A percentile compares a stretch with the other conserved stretches of the same genome.
Evolutionary conservation across 2,329 filamentous ascomycete species (phyloP).

Genomic region (Colletotrichum euphorbiae): DNA sequence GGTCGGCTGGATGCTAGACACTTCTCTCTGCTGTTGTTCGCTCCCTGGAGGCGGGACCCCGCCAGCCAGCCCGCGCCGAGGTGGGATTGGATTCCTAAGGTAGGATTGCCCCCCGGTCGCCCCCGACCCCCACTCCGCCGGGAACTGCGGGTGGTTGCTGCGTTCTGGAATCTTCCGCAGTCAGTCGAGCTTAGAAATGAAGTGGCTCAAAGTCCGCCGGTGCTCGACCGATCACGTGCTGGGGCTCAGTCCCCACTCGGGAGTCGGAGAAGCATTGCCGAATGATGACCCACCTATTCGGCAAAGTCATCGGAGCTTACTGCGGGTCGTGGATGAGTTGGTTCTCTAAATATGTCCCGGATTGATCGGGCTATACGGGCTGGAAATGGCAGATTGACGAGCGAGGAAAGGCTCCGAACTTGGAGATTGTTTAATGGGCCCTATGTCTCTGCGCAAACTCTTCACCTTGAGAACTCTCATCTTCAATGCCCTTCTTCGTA

Average conservation of each 20-base stretch:
- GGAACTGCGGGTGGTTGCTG: conserved; percentile 22
- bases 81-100: conserved; percentile 12
- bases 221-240: conserved; percentile 17
- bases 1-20: background rate
- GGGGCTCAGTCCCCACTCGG: conserved; percentile 3
- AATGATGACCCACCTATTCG: no score
- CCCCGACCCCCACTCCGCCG: conserved; percentile 27
- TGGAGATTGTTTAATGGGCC: no score
- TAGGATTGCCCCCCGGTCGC: conserved; percentile 26
- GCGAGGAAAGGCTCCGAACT: no score
- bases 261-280: no score
- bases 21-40: background rate
- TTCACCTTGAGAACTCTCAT: no score
- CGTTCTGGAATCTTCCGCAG: conserved; percentile 38
- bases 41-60: conserved; percentile 19
- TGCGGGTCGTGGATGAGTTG: no score
- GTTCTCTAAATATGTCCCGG: no score
- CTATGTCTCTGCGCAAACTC: no score
- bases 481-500: background rate
- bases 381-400: no score
- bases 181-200: conserved; percentile 29
- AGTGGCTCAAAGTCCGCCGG: conserved; percentile 20
- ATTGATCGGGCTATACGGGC: no score
- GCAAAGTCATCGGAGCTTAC: no score
- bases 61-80: conserved; percentile 17